phyloP scores from a whole-genome alignment of 805 yeast species.

The Ogataea nitratoaversa region DNA sequence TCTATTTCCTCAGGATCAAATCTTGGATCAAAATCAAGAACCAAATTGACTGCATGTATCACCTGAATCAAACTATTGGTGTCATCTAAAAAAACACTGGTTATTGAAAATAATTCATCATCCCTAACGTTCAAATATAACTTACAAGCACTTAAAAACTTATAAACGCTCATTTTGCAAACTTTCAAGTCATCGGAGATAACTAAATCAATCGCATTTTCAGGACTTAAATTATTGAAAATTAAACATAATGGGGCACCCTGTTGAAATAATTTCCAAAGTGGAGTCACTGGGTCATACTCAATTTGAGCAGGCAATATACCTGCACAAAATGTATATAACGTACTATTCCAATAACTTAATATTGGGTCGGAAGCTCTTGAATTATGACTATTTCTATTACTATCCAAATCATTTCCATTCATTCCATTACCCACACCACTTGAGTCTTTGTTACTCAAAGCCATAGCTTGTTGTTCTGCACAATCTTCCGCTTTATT shows the following conservation, averaged over 20 bases:
- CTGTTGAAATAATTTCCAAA: constrained; percentile 84
- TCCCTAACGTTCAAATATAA: constrained; percentile 69
- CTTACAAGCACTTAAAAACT: constrained; percentile 83
- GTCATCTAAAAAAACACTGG: constrained; percentile 80
- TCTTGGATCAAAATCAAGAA: constrained; percentile 51
- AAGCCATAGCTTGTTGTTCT: constrained; percentile 59
- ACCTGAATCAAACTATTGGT: constrained; percentile 76
- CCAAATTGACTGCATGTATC: constrained; percentile 62
- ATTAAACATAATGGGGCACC: constrained; percentile 89
- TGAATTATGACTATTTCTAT: constrained; percentile 3
- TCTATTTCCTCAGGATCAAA: constrained; percentile 18
- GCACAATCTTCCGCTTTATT: constrained; percentile 63
- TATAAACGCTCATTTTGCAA: constrained; percentile 86
- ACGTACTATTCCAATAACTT: constrained; percentile 33
- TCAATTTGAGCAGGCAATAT: constrained; percentile 66
- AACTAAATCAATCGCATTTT: constrained; percentile 49
- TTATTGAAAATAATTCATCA: constrained; percentile 81
- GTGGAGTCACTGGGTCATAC: constrained; percentile 89
- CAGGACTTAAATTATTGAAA: constrained; percentile 64
- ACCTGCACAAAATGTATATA: constrained; percentile 69
- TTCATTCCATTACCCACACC: neutral
- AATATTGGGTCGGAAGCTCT: constrained; percentile 14
- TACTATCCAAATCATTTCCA: constrained; percentile 1
- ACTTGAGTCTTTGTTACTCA: constrained; percentile 14
- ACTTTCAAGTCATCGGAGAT: constrained; percentile 77